Base-by-base conservation (phyloP, 805 yeast species). In the Wickerhamia fluorescens region DNA sequence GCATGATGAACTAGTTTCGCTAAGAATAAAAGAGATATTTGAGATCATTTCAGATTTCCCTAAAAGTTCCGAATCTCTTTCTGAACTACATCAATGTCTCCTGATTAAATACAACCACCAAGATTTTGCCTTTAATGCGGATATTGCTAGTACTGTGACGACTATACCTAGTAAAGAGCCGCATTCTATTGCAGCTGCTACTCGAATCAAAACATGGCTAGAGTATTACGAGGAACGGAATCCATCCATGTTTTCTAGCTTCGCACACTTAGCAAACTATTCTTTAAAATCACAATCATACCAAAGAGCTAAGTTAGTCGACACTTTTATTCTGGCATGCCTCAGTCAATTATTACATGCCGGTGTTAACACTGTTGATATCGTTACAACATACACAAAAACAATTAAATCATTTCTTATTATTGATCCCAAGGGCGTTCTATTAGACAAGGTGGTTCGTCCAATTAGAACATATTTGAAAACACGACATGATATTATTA, bases 381-480 rank as follows among this genome's bases (percentile, higher is more conserved):
- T 86, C 6, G 69, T 89, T 15, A 55, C 72, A 2, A 73, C 70
- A 30, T 89, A 84, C 46, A 75, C 82, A 4, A 71, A 75, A 10
- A 74, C 88, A 1, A 79, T 88, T 25, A 67, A 74, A 38, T 67
- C 87, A 0, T 85, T 89, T 35, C 49, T 79, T 16, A 56, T 78
- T 0, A 61, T 92, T n/a, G 97, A 89, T 44, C 94, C 95, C 5
- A 66, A 83, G 21, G 95, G 95, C 0, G 89, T 85, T 1, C 56
- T 88, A 17, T 58, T 88, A 6, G 94, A 83, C 46, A 73, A 75
- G 27, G 88, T 84, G 1, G 75, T 84, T 1, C 55, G 86, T 19
- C 92, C 92, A 2, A 81, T 88, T 3, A 58, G 94, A 28, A 55
- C 70, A 14, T 81, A 81, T 53, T 59, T 92, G 27, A 75, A 73